Evolutionary conservation across 306 rosid species (phyloP), one percentile per base, ranked within the genome.

Genomic region (Vicia faba): DNA sequence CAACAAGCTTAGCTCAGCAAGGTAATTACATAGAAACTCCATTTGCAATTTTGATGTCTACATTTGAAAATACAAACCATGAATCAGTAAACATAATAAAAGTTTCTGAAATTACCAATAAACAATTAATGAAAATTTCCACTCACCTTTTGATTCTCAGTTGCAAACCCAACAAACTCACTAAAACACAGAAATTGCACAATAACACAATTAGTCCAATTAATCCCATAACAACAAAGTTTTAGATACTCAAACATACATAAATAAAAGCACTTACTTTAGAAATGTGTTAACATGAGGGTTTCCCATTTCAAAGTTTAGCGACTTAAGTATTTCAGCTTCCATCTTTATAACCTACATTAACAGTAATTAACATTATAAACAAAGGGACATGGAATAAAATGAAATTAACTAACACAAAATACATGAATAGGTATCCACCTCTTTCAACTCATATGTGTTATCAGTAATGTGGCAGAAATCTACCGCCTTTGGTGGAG

Each of bases 291-390:
- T 80, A 23, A 75, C 84, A 6, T 91, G 86, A 16, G 98, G 97
- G 70, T 55, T 88, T 0, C 98, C 96, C 85, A 89, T 55, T 74
- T 93, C 96, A 80, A 89, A 93, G 6, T 78, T 81, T 1, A 93
- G 66, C 9, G 81, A 72, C 44, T 82, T 82, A 2, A 93, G 96
- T 39, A 93, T 69, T 0, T 84, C 87, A 73, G 96, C 91, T 78
- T 93, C 98, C 98, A 89, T 93, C 43, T 73, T 57, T 16, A 90
- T 84, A 28, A 90, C 89, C 98, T 92, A 43, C n/a, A 65, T 5
- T 50, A 23, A 41, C 13, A 51, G 28, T 18, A 39, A 45, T 2
- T 26, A 46, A 1, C 51, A 54, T n/a, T 15, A 28, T 48, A 73
- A 18, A 20, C 14, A 2, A 31, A 23, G 23, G 7, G 11, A 16